Evolutionary conservation across 352 stramenopile species (phyloP), one percentile per base, ranked within the genome.

Genomic region (Phytophthora foliorum): DNA sequence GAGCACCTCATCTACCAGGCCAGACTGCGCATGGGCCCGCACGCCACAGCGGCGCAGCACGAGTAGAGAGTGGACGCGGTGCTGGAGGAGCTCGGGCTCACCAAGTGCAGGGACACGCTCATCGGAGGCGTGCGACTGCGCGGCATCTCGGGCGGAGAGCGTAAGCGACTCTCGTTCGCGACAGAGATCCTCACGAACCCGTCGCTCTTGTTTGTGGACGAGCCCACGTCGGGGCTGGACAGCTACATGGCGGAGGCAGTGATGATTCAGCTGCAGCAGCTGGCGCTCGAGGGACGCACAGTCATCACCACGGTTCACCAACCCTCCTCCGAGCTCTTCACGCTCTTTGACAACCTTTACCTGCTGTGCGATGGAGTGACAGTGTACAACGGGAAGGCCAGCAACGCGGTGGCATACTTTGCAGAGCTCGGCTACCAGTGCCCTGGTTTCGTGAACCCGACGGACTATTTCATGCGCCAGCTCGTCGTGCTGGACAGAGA

Each of bases 301-400:
- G 78, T 97, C 13, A 77, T 98, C 25, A 81, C 90, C 21, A 94
- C 93, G 6, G 94, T 97, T 65, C 89, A 97, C 39, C 75, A 87
- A 67, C 89, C 90, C 6, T 91, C 78, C 45, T 88, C 71, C 19
- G 71, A 82, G 46, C 55, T 82, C 9, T 82, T 74, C 39, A 44
- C 44, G 7, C 56, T 84, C 36, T 84, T 84, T 54, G 76, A 84
- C 53, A 53, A 59, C 0, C 66, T 81, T 9, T 78, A 81, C 38
- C 24, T 84, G 52, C 51, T 84, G 16, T 72, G 45, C 17, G 76
- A 80, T 16, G 76, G 76, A 9, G 38, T 50, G 4, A 63, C 51
- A 4, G 63, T 81, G 32, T 84, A 81, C 60, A 59, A 81, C 34
- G 76, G 76, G 9, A 70, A 63, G 42, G 73, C 73, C 8, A 60